Evolutionary conservation across 495 filamentous ascomycete genomes (phyloP).

Genomic region (Penicillium mononematosum): DNA sequence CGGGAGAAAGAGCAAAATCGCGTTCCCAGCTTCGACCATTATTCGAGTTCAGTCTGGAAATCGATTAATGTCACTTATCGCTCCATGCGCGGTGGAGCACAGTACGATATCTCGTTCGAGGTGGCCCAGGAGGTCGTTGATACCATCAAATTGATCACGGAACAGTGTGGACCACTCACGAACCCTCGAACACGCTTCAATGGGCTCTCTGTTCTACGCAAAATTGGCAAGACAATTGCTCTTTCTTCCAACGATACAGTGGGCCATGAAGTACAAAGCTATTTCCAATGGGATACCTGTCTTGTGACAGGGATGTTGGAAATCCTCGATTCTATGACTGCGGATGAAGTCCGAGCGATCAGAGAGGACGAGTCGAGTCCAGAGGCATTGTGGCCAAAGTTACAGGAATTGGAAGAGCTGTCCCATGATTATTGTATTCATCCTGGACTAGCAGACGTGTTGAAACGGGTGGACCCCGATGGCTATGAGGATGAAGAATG

Average conservation of each 20-base stretch:
- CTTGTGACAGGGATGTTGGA: slow-evolving; percentile 21
- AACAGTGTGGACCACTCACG: slow-evolving; percentile 11
- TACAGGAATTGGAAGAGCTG: slow-evolving; percentile 14
- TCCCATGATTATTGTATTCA: slow-evolving; percentile 8
- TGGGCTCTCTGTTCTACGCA: slow-evolving; percentile 19
- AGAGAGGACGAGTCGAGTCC: neutral
- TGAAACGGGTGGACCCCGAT: neutral
- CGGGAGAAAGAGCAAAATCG: neutral
- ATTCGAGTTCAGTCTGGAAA: neutral
- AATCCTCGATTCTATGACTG: slow-evolving; percentile 15
- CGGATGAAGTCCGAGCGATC: slow-evolving; percentile 10
- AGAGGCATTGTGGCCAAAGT: slow-evolving; percentile 3
- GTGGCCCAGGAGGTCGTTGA: neutral
- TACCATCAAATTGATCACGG: neutral
- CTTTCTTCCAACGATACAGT: slow-evolving; percentile 12
- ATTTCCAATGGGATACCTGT: slow-evolving; percentile 7
- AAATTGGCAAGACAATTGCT: slow-evolving; percentile 24
- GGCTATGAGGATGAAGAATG: neutral
- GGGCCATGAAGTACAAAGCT: slow-evolving; percentile 18
- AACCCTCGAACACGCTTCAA: slow-evolving; percentile 18
- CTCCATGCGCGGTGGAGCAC: neutral
- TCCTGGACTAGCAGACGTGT: slow-evolving; percentile 6
- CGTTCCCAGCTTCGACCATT: slow-evolving; percentile 1
- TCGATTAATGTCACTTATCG: slow-evolving; percentile 1
- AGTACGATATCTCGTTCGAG: slow-evolving; percentile 3